Conservation (phyloP, 2,329 filamentous ascomycete species). For the Huntiella abstrusa region DNA sequence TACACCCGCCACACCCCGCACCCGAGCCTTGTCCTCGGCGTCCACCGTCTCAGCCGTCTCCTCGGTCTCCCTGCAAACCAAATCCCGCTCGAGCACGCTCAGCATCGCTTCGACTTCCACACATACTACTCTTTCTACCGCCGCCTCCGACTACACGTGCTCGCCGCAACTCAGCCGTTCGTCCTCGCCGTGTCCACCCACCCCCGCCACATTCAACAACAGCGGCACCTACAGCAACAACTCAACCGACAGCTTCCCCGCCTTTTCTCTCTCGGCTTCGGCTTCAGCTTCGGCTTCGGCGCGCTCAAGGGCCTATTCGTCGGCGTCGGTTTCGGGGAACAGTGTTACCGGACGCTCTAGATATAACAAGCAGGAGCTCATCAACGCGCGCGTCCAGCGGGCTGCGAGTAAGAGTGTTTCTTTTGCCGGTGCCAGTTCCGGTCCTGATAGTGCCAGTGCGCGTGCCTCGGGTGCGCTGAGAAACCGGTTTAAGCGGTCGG, state of each 20-base stretch:
- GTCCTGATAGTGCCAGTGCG: constrained; percentile 13
- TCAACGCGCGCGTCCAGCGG: constrained; percentile 29
- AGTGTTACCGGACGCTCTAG: constrained; percentile 17
- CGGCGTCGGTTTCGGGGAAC: constrained; percentile 12
- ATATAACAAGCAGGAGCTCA: constrained; percentile 27
- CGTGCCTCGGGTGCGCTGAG: constrained; percentile 15
- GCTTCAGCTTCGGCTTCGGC: constrained; percentile 13
- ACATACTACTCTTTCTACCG: constrained; percentile 3
- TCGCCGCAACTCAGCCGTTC: constrained; percentile 7
- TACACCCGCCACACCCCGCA: constrained; percentile 13
- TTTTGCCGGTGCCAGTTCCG: constrained; percentile 12
- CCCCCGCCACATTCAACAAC: constrained; percentile 11
- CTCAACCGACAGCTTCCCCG: constrained; percentile 9
- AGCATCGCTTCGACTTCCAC: constrained; percentile 12
- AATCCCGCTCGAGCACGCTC: constrained; percentile 14
- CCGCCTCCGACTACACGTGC: constrained; percentile 7
- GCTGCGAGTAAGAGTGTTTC: constrained; percentile 20
- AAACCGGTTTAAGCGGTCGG: constrained; percentile 20
- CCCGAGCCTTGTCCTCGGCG: constrained; percentile 14
- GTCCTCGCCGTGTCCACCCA: constrained; percentile 5
- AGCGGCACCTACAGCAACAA: constrained; percentile 12
- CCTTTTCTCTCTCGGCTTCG: constrained; percentile 7
- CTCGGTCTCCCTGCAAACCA: constrained; percentile 14
- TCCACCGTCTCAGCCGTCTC: constrained; percentile 15
- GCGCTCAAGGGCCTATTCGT: constrained; percentile 13